Evolutionary conservation across 768 basidiomycete species (phyloP).

Genomic region (Boletus rubroflammeus): DNA sequence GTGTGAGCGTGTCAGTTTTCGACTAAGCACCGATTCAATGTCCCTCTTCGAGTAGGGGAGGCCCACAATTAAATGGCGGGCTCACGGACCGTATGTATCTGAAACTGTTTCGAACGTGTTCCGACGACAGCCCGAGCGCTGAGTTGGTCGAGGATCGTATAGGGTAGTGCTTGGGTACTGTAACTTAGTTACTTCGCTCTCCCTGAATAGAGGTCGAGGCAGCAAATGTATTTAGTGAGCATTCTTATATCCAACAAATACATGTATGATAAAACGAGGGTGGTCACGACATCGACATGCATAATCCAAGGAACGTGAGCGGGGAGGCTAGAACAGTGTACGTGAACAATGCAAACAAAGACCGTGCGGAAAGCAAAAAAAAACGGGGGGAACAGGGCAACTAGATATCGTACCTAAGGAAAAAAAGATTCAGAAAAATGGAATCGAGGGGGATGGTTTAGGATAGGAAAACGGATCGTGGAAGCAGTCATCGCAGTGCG

Average conservation of each 20-base stretch:
- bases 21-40: not conserved
- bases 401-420: slow-evolving; percentile 2
- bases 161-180: not conserved
- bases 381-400: slow-evolving; percentile 6
- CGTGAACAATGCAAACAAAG: slow-evolving; percentile 13
- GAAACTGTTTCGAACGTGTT: not conserved
- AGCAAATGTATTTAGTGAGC: not conserved
- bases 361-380: slow-evolving; percentile 5
- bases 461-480: not conserved
- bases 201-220: not conserved
- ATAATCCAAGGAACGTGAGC: slow-evolving; percentile 11
- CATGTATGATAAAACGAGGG: slow-evolving; percentile 20
- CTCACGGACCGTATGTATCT: not conserved
- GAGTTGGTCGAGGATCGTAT: not conserved
- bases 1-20: not conserved
- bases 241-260: slow-evolving; percentile 12
- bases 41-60: not conserved
- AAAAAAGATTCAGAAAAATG: slow-evolving; percentile 3
- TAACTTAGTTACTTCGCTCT: not conserved
- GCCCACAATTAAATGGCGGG: not conserved
- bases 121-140: not conserved
- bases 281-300: slow-evolving; percentile 11
- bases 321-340: slow-evolving; percentile 1
- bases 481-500: not conserved
- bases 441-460: not conserved